phyloP scores from a whole-genome alignment of 768 basidiomycete genomes.

The Obba rivulosa region DNA sequence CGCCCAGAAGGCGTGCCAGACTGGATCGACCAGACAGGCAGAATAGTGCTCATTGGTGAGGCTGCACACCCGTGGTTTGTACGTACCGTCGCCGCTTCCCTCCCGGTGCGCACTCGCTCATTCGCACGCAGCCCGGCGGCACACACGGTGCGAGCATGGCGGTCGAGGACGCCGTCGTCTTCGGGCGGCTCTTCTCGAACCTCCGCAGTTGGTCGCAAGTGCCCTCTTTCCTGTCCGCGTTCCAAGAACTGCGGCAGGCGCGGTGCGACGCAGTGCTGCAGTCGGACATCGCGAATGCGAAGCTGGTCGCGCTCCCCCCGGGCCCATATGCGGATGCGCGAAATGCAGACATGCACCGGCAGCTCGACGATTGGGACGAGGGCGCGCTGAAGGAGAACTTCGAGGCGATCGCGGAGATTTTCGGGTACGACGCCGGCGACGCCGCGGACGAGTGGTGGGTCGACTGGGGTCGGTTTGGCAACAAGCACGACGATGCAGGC shows the following conservation, averaged over 20 bases:
- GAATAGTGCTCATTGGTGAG: slow-evolving; percentile 52
- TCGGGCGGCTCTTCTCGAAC: slow-evolving; percentile 55
- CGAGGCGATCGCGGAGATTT: slow-evolving; percentile 47
- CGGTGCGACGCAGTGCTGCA: slow-evolving; percentile 42
- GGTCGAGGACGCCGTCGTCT: slow-evolving; percentile 58
- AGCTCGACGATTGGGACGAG: slow-evolving; percentile 41
- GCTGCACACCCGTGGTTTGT: slow-evolving; percentile 56
- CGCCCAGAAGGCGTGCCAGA: slow-evolving; percentile 33
- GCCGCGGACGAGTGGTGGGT: slow-evolving; percentile 63
- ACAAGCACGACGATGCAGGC: slow-evolving; percentile 25
- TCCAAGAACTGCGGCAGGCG: slow-evolving; percentile 52
- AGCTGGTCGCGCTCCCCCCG: slow-evolving; percentile 37
- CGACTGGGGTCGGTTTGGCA: slow-evolving; percentile 45
- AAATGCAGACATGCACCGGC: slow-evolving; percentile 34
- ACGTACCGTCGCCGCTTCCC: slow-evolving; percentile 13
- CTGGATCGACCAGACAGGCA: slow-evolving; percentile 43
- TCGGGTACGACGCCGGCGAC: slow-evolving; percentile 48
- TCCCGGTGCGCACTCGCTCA: background rate
- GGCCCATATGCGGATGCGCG: slow-evolving; percentile 41
- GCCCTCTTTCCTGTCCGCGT: slow-evolving; percentile 44
- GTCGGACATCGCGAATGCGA: slow-evolving; percentile 41
- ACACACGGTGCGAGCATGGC: slow-evolving; percentile 46
- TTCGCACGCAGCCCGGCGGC: slow-evolving; percentile 40
- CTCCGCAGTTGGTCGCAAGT: slow-evolving; percentile 43
- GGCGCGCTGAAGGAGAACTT: slow-evolving; percentile 41